A percentile compares a stretch with the other conserved stretches of the same genome.
These are phyloP conservation scores for Candida rishiriensis DNA, from an alignment of 805 yeast genomes.

Conservation along the genomic window DNA sequence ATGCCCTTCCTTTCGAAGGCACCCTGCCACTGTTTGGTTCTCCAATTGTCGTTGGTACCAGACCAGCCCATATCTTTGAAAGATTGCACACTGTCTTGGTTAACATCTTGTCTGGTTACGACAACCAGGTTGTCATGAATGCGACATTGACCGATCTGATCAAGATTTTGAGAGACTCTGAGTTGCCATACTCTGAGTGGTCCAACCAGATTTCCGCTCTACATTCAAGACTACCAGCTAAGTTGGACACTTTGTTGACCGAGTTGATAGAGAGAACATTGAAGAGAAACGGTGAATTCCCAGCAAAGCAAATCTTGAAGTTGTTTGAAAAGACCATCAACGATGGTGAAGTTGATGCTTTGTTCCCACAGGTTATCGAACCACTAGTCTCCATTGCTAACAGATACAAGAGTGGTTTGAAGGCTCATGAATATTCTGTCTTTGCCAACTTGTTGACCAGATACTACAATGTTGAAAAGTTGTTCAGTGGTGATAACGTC, in stretches of 20 bases:
- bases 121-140: slow-evolving; percentile 92
- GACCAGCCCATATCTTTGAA: slow-evolving; percentile 72
- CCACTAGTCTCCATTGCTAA: slow-evolving; percentile 72
- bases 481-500: slow-evolving; percentile 70
- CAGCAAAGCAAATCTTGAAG: slow-evolving; percentile 79
- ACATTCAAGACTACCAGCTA: slow-evolving; percentile 82
- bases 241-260: slow-evolving; percentile 64
- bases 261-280: slow-evolving; percentile 62
- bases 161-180: slow-evolving; percentile 69
- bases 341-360: slow-evolving; percentile 43
- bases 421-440: slow-evolving; percentile 76
- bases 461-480: slow-evolving; percentile 71
- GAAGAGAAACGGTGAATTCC: slow-evolving; percentile 78
- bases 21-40: slow-evolving; percentile 86
- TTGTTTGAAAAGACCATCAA: slow-evolving; percentile 57
- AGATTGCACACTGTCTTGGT: slow-evolving; percentile 55
- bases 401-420: slow-evolving; percentile 69
- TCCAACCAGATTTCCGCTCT: slow-evolving; percentile 76
- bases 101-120: slow-evolving; percentile 86
- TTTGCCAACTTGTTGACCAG: slow-evolving; percentile 66
- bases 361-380: slow-evolving; percentile 55
- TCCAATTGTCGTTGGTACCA: slow-evolving; percentile 77
- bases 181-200: slow-evolving; percentile 95
- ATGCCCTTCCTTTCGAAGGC: slow-evolving; percentile 92
- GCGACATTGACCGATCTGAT: slow-evolving; percentile 71